Evolutionary conservation across 768 basidiomycete genomes (phyloP).

Genomic region (Boletus pseudo-olivaceus): DNA sequence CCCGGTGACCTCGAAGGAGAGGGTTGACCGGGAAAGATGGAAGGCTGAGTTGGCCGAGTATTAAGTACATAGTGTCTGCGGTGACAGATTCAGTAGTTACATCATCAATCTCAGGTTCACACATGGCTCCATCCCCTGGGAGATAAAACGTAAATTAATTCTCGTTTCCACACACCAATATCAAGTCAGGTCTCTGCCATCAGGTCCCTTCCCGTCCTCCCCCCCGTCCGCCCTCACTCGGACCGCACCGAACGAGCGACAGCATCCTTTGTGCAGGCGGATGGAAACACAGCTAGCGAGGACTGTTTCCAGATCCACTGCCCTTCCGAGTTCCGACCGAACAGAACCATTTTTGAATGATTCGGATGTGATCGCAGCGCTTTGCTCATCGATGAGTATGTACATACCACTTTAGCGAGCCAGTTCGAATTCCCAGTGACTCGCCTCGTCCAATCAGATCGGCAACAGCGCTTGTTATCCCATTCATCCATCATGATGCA

Average conservation of each 20-base stretch:
- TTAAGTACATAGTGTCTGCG: conserved; percentile 11
- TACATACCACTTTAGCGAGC: not conserved
- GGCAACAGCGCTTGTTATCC: not conserved
- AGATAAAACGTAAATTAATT: conserved; percentile 22
- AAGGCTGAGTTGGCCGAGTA: not conserved
- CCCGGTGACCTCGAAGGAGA: conserved; percentile 6
- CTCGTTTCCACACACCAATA: conserved; percentile 9
- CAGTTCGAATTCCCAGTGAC: not conserved
- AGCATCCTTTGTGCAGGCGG: not conserved
- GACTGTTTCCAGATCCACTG: too few species aligned
- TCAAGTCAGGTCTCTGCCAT: too few species aligned
- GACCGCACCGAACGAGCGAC: not conserved
- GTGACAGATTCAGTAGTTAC: conserved; percentile 7
- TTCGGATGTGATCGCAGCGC: not conserved
- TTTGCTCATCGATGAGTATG: not conserved
- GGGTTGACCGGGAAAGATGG: not conserved
- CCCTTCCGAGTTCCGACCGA: not conserved
- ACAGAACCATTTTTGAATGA: not conserved
- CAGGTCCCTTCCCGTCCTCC: not conserved
- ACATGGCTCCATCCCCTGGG: conserved; percentile 16
- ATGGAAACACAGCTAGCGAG: not conserved
- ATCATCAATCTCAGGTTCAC: conserved; percentile 19
- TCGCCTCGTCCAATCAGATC: conserved; percentile 1
- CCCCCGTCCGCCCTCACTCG: not conserved
- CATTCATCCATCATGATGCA: not conserved